phyloP scores from a whole-genome alignment of 1,284 basidiomycete species.

The Marasmius fiardii region DNA sequence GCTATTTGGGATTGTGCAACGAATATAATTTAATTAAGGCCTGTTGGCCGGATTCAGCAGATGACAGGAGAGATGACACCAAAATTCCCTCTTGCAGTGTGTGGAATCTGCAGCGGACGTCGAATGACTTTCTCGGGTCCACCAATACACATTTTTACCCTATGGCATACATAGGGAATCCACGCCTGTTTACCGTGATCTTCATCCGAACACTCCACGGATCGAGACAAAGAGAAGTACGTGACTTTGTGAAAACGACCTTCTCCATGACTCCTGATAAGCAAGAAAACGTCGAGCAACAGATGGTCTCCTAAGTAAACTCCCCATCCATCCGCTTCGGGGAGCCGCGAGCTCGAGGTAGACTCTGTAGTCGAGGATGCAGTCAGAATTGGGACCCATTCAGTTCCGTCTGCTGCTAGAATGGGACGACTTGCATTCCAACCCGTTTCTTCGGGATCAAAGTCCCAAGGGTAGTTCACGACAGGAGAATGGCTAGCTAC shows the following conservation, averaged over 20 bases:
- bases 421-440: not conserved
- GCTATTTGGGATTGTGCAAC: too few species aligned
- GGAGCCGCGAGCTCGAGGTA: not conserved
- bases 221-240: not conserved
- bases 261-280: not conserved
- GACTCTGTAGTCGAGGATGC: not conserved
- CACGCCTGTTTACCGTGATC: not conserved
- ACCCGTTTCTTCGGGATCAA: not conserved
- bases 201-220: not conserved
- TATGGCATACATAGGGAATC: not conserved
- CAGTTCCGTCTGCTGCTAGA: not conserved
- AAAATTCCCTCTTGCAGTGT: too few species aligned
- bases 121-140: not conserved
- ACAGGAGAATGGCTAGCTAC: not conserved
- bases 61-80: too few species aligned
- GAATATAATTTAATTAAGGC: too few species aligned
- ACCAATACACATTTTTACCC: not conserved
- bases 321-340: not conserved
- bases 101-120: too few species aligned
- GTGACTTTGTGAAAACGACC: not conserved
- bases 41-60: too few species aligned
- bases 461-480: not conserved
- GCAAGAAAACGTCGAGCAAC: not conserved
- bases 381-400: not conserved
- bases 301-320: not conserved